phyloP scores from a whole-genome alignment of 768 basidiomycete species.

The Pleurotus platypus region DNA sequence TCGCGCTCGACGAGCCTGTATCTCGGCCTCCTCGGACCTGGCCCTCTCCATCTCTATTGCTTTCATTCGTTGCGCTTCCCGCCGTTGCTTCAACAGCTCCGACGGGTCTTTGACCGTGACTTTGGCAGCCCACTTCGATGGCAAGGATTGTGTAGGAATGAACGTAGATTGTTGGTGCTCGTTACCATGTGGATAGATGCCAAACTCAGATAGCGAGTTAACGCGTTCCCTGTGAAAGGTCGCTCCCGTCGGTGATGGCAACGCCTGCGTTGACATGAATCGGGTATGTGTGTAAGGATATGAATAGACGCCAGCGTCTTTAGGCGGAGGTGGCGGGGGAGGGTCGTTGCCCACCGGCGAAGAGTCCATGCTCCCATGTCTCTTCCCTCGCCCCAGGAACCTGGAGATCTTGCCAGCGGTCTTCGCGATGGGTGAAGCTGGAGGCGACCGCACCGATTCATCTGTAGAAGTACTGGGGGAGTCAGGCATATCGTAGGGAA shows the following conservation, averaged over 20 bases:
- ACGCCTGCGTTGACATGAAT: slow-evolving; percentile 7
- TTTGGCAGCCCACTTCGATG: slow-evolving; percentile 9
- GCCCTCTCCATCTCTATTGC: slow-evolving; percentile 44
- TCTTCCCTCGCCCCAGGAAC: slow-evolving; percentile 39
- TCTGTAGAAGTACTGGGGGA: slow-evolving; percentile 9
- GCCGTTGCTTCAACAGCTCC: slow-evolving; percentile 21
- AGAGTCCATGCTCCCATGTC: slow-evolving; percentile 22
- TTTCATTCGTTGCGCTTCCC: slow-evolving; percentile 19
- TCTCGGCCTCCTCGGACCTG: slow-evolving; percentile 38
- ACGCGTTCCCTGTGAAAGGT: not conserved
- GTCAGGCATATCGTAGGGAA: slow-evolving; percentile 11
- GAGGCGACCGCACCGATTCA: not conserved
- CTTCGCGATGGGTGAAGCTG: slow-evolving; percentile 12
- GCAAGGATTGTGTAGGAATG: slow-evolving; percentile 2
- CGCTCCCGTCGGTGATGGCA: slow-evolving; percentile 6
- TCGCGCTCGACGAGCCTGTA: slow-evolving; percentile 33
- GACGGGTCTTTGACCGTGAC: slow-evolving; percentile 13
- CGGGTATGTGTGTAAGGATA: slow-evolving; percentile 8
- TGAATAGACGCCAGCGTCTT: slow-evolving; percentile 30
- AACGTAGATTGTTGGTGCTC: slow-evolving; percentile 12
- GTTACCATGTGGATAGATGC: slow-evolving; percentile 10
- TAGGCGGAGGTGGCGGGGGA: slow-evolving; percentile 43
- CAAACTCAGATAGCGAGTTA: slow-evolving; percentile 9
- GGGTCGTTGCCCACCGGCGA: slow-evolving; percentile 15
- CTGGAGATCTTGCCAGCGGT: slow-evolving; percentile 23